These are phyloP conservation scores for Dictyophora rubrovolvata DNA, from an alignment of 768 basidiomycete species.

Conservation along the genomic window DNA sequence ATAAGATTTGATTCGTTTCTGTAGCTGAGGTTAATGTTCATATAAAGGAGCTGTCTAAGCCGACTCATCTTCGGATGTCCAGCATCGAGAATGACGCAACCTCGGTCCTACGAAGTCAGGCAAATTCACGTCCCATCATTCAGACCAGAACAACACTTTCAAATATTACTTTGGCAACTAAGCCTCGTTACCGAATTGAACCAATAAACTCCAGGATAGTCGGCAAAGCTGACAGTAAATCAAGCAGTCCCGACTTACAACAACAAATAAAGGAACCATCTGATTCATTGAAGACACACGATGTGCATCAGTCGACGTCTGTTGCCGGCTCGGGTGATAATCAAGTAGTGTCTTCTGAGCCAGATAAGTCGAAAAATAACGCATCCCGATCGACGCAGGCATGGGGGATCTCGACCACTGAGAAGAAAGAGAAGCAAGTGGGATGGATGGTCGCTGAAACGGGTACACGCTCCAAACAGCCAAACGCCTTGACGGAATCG, in stretches of 20 bases:
- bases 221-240: background rate
- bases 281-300: background rate
- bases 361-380: too few species aligned
- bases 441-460: background rate
- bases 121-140: background rate
- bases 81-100: background rate
- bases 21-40: background rate
- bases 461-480: background rate
- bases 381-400: background rate
- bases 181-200: background rate
- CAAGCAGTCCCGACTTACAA: background rate
- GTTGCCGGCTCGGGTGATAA: background rate
- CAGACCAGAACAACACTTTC: background rate
- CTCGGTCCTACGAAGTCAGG: background rate
- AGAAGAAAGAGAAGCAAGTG: background rate
- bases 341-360: background rate
- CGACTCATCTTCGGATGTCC: background rate
- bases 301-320: background rate
- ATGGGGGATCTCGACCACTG: background rate
- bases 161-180: background rate
- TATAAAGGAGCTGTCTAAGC: background rate
- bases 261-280: background rate
- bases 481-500: too few species aligned
- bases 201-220: background rate
- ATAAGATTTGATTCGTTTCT: background rate